phyloP scores from a whole-genome alignment of 2,329 filamentous ascomycete species.

The Sporothrix brasiliensis region DNA sequence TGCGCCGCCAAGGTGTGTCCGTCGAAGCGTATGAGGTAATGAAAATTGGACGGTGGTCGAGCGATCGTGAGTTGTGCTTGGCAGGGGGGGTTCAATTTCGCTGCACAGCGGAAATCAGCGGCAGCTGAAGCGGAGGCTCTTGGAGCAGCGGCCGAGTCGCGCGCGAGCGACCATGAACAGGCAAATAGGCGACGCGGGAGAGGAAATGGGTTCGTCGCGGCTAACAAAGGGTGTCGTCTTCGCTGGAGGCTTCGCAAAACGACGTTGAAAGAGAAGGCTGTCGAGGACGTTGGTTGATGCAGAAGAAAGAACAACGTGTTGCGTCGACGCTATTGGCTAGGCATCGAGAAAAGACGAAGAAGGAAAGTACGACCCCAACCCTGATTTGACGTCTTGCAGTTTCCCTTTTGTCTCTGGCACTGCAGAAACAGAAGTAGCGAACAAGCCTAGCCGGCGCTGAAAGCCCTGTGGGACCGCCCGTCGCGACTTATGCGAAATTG shows the following conservation, averaged over 20 bases:
- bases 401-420: constrained; percentile 20
- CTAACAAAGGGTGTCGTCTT: neutral
- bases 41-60: neutral
- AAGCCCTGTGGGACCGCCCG: neutral
- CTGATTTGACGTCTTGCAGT: neutral
- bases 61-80: neutral
- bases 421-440: constrained; percentile 7
- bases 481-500: constrained; percentile 7
- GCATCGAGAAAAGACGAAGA: constrained; percentile 18
- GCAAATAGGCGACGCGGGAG: constrained; percentile 19
- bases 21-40: neutral
- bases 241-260: neutral
- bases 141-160: constrained; percentile 29
- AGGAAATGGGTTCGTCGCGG: neutral
- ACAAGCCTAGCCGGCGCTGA: neutral
- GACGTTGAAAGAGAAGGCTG: neutral
- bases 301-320: constrained; percentile 20
- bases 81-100: constrained; percentile 8
- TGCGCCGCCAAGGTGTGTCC: neutral
- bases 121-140: constrained; percentile 30
- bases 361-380: constrained; percentile 15
- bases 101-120: constrained; percentile 18
- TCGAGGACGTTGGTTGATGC: neutral
- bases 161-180: constrained; percentile 23
- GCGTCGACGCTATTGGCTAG: constrained; percentile 23